Conservation (phyloP, 768 basidiomycete species). For the Cystofilobasidium ferigula region DNA sequence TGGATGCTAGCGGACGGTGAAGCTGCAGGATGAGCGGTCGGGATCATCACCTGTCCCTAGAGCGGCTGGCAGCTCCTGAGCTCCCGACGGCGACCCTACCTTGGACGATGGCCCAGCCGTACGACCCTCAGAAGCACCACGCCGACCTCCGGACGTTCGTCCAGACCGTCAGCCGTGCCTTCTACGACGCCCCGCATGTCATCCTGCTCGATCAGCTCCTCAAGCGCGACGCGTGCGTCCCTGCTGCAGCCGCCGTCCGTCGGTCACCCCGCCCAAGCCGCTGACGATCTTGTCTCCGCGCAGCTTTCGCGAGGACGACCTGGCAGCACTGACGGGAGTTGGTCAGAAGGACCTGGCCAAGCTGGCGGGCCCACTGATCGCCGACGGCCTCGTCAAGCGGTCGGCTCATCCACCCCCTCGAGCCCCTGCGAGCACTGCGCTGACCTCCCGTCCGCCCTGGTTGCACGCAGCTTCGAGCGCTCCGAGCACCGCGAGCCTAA, state of each 20-base stretch:
- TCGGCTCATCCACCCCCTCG: conserved; percentile 22
- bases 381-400: conserved; percentile 35
- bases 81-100: too few species aligned
- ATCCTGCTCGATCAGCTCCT: conserved; percentile 90
- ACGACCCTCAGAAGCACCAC: conserved; percentile 10
- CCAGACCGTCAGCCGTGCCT: conserved; percentile 82
- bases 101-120: conserved; percentile 1
- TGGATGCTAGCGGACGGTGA: too few species aligned
- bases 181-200: conserved; percentile 85
- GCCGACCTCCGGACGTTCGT: conserved; percentile 71
- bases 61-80: too few species aligned
- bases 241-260: conserved; percentile 60
- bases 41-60: too few species aligned
- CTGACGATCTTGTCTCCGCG: conserved; percentile 15
- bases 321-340: conserved; percentile 27
- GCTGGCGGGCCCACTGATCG: conserved; percentile 34
- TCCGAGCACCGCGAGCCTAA: conserved; percentile 29
- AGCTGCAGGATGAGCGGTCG: too few species aligned
- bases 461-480: conserved; percentile 28
- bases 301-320: conserved; percentile 31
- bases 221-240: conserved; percentile 83
- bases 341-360: conserved; percentile 33
- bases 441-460: not conserved
- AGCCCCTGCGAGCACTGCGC: not conserved
- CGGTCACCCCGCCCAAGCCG: conserved; percentile 47